Evolutionary conservation across 2,329 filamentous ascomycete species (phyloP), one percentile per base, ranked within the genome.

Genomic region (Fusarium kyushuense): DNA sequence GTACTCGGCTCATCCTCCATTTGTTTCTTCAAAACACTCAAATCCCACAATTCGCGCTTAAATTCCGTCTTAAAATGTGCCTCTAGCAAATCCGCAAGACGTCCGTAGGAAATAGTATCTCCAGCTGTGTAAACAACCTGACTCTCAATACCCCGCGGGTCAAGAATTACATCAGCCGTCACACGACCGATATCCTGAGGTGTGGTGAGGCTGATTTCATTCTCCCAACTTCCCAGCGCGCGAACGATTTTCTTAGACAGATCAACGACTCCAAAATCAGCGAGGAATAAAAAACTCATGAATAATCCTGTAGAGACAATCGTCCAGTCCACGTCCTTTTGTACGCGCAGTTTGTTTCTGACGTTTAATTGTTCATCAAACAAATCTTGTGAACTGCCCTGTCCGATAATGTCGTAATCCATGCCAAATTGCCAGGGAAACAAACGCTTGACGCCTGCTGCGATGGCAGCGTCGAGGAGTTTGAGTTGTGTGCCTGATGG

Each of bases 361-460:
- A 91, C 89, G 54, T 83, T 82, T 0, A 89, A 79, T 78, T 92
- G 89, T 80, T 91, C 90, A 60, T 89, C 89, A 69, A 92, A 92
- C 16, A 92, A 73, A 33, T 88, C 85, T 76, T 91, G 89, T 42
- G 85, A 80, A 27, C 84, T 87, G 0, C 85, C 84, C 1, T 79
- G 75, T 0, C 89, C 88, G 17, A 92, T 86, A 29, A 80, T 74
- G 58, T 92, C 89, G 76, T 92, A 93, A 73, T 93, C 88, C 25
- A 92, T 86, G 1, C 90, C 90, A 74, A 89, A 92, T 75, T 93
- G 90, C 90, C 90, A 93, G 1, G 90, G 90, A 19, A 92, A 83
- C 72, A 84, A 92, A 1, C 85, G 79, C 16, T 77, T 68, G 0
- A 84, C 82, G 0, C 79, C 76, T 0, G 85, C 87, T 13, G 77